Evolutionary conservation across 2,329 filamentous ascomycete genomes (phyloP), one percentile per base, ranked within the genome.

Genomic region (Dothideomycetes sp.): DNA sequence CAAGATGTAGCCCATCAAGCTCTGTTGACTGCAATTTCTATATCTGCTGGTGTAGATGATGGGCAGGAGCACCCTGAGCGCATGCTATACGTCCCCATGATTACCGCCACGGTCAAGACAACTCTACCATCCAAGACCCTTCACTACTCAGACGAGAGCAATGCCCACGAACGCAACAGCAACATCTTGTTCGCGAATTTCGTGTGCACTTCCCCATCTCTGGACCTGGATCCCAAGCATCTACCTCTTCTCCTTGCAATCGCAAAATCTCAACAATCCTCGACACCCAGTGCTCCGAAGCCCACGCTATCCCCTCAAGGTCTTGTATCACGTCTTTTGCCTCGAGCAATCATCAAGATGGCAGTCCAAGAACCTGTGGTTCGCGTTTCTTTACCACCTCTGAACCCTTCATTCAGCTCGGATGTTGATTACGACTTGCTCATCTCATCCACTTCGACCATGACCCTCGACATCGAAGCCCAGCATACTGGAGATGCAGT

Each of bases 181-280:
- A 98, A 98, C 56, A 91, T 98, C 30, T 69, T 98, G 12, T 95
- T 95, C 56, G 88, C 89, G 31, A 98, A 98, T 59, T 78, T 94
- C 4, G 89, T 98, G 34, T 79, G 96, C 44, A 98, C 91, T 0
- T 98, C 91, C 4, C 91, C 91, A 1, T 95, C 91, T 0, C 69
- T 96, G 37, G 91, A 98, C 58, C 69, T 98, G 24, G 85, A 94
- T 56, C 89, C 91, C 3, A 84, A 85, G 47, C 89, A 96, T 63
- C 68, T 98, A 12, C 89, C 91, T 2, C 71, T 95, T 7, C 68
- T 96, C 16, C 66, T 94, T 35, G 82, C 84, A 15, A 69, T 96
- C 47, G 65, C 87, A 32, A 80, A 79, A 48, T 69, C 69, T 34
- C 44, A 41, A 19, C 36, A 44, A 34, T 33, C 40, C 16, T 49